A percentile compares a stretch with the other conserved stretches of the same genome.
Conservation (phyloP, 768 basidiomycete genomes). For the Rickenella mellea region DNA sequence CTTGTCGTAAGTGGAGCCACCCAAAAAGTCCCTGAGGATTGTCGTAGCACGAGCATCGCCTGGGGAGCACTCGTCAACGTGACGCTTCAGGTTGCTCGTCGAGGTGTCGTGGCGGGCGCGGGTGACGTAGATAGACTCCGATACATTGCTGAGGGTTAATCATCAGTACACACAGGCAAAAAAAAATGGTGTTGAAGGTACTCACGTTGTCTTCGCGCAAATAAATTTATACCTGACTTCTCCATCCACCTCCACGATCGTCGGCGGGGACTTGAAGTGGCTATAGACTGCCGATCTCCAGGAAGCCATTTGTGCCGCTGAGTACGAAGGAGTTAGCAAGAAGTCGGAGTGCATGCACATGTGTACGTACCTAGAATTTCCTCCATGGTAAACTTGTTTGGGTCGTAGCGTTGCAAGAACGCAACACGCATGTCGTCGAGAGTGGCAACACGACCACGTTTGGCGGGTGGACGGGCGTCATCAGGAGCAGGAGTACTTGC, state of each 20-base stretch:
- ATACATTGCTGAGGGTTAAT: not conserved
- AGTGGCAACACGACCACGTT: too few relatives aligned
- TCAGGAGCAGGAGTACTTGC: too few relatives aligned
- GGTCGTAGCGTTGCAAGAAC: too few relatives aligned
- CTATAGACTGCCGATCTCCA: not conserved
- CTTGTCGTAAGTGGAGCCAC: conserved; percentile 6
- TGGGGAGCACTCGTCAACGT: not conserved
- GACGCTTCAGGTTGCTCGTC: not conserved
- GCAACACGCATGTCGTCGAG: too few relatives aligned
- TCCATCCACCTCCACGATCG: not conserved
- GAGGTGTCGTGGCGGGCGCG: not conserved
- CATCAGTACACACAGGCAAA: not conserved
- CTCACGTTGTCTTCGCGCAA: not conserved
- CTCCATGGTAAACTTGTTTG: too few relatives aligned
- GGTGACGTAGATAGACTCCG: not conserved
- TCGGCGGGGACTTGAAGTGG: not conserved
- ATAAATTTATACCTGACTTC: not conserved
- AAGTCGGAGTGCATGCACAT: too few relatives aligned
- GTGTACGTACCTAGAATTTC: too few relatives aligned
- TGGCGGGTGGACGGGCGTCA: too few relatives aligned
- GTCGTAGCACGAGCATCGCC: not conserved
- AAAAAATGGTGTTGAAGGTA: too few relatives aligned
- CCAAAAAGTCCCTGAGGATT: conserved; percentile 1
- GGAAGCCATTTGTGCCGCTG: not conserved
- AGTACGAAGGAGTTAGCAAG: too few relatives aligned